Evolutionary conservation across 352 stramenopile genomes (phyloP).

Genomic region (Phytophthora podocarpi): DNA sequence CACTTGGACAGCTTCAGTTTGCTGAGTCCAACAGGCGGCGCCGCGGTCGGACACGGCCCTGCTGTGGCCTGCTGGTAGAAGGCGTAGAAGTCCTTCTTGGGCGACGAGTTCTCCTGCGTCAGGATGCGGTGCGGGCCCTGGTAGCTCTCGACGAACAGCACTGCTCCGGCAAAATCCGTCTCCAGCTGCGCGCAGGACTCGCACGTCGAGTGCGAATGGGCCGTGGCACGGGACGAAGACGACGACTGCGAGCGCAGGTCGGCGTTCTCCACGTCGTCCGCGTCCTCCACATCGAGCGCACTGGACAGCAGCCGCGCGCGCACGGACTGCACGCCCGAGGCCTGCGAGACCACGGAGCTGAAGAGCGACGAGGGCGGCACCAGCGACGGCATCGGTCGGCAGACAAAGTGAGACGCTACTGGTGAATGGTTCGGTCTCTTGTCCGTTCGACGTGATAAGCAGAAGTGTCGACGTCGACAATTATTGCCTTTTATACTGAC

Average conservation of each 20-base stretch:
- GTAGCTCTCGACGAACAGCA: slow-evolving; percentile 85
- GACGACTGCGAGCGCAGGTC: slow-evolving; percentile 41
- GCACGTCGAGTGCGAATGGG: slow-evolving; percentile 42
- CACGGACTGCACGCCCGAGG: slow-evolving; percentile 43
- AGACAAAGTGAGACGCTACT: neutral
- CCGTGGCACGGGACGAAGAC: slow-evolving; percentile 25
- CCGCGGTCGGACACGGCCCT: slow-evolving; percentile 47
- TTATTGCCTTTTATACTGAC: neutral
- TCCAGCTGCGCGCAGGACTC: slow-evolving; percentile 66
- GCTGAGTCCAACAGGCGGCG: slow-evolving; percentile 40
- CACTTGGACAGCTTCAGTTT: slow-evolving; percentile 68
- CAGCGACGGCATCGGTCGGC: slow-evolving; percentile 43
- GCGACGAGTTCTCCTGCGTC: slow-evolving; percentile 69
- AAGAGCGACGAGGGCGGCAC: slow-evolving; percentile 40
- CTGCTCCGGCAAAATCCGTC: slow-evolving; percentile 70
- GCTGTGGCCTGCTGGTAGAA: slow-evolving; percentile 78
- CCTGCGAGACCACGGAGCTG: slow-evolving; percentile 50
- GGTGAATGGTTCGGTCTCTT: neutral
- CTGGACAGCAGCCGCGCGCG: slow-evolving; percentile 51
- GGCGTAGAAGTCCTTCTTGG: slow-evolving; percentile 82
- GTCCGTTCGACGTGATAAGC: neutral
- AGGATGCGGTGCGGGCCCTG: slow-evolving; percentile 81
- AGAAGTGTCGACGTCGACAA: neutral
- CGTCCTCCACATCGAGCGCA: slow-evolving; percentile 33
- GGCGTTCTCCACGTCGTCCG: slow-evolving; percentile 47